phyloP scores from a whole-genome alignment of 495 filamentous ascomycete species.

The Xylaria castorea region DNA sequence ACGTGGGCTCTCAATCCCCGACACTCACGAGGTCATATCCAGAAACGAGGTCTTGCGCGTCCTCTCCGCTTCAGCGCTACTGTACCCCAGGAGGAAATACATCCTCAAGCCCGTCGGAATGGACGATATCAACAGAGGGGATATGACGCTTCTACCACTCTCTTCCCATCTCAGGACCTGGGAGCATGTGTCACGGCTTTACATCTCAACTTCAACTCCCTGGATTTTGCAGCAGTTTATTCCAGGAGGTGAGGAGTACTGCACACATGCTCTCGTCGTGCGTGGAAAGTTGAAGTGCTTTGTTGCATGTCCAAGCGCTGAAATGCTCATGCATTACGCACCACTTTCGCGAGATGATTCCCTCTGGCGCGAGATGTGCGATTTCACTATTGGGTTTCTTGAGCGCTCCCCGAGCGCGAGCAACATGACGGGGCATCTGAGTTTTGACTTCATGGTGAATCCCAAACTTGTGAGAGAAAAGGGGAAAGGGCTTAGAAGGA shows the following conservation, averaged over 20 bases:
- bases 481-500: constrained; percentile 30
- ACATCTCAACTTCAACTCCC: constrained; percentile 59
- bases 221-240: constrained; percentile 76
- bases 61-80: constrained; percentile 41
- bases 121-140: constrained; percentile 50
- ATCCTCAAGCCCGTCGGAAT: constrained; percentile 67
- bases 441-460: constrained; percentile 69
- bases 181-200: constrained; percentile 58
- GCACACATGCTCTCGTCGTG: constrained; percentile 71
- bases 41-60: constrained; percentile 59
- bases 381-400: constrained; percentile 66
- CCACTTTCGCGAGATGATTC: constrained; percentile 59
- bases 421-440: constrained; percentile 70
- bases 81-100: constrained; percentile 52
- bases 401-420: constrained; percentile 45
- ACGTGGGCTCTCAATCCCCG: constrained; percentile 63
- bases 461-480: background rate
- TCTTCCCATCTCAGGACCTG: constrained; percentile 60
- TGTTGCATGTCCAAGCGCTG: constrained; percentile 63
- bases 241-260: constrained; percentile 65
- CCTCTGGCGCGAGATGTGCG: constrained; percentile 63
- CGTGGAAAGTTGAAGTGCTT: constrained; percentile 66
- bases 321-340: constrained; percentile 68
- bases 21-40: constrained; percentile 63
- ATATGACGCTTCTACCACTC: constrained; percentile 64